Evolutionary conservation across 352 stramenopile species (phyloP), one percentile per base, ranked within the genome.

Genomic region (Saprolegnia diclina): DNA sequence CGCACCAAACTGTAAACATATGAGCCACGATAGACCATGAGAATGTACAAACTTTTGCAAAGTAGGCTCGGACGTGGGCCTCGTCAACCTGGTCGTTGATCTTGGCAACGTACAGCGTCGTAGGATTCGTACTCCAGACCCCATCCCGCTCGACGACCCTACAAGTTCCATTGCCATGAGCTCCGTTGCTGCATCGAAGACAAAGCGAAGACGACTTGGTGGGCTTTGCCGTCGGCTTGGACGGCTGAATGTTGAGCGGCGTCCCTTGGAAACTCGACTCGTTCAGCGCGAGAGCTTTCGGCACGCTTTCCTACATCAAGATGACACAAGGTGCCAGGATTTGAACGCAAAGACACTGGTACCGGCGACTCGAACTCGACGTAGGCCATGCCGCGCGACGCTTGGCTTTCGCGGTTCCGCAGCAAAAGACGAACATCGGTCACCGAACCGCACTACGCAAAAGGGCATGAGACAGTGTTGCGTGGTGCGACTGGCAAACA

Each of bases 371-470:
- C 57, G 35, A 66, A 66, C 18, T 66, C 57, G 26, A 66, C 44
- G 57, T 66, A 66, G 13, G 57, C 57, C 57, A 66, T 66, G 14
- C 57, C 57, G 4, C 57, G 37, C 14, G 57, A 66, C 24, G 57
- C 57, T 55, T 66, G 35, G 44, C 57, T 66, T 53, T 66, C 57
- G 52, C 57, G 57, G 50, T 66, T 66, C 7, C 57, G 57, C 0
- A 54, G 21, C 10, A 66, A 21, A 6, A 66, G 18, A n/a, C 57
- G 57, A 21, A 66, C 40, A 13, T 66, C 57, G 4, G 19, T 40
- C 13, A 66, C 38, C 5, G 48, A 7, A 6, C 57, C 57, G 26
- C 57, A 66, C 57, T 66, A 66, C 1, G 29, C 16, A 35, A 35
- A 35, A 35, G 29, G 29, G 11, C 35, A 32, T 62, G 24, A 26